A percentile compares a stretch with the other conserved stretches of the same genome.
Conservation (phyloP, 345 rosid species). For the Pseudoturritis turrita region DNA sequence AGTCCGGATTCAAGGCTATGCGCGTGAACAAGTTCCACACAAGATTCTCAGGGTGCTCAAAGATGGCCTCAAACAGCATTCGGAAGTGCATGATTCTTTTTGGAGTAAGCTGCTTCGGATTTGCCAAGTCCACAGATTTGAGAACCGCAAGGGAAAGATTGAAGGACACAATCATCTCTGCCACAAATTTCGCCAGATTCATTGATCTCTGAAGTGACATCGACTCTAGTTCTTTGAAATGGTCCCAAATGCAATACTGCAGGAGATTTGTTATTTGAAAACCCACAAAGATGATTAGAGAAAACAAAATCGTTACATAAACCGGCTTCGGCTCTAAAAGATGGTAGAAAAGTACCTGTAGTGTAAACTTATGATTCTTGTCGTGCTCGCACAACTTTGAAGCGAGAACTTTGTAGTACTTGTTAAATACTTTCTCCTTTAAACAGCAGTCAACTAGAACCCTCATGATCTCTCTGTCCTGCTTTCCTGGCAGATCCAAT, state of each 20-base stretch:
- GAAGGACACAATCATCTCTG: conserved; percentile 73
- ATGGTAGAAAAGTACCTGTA: conserved; percentile 50
- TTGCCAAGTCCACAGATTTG: conserved; percentile 57
- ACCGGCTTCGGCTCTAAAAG: not conserved
- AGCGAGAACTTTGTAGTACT: conserved; percentile 73
- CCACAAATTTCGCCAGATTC: conserved; percentile 82
- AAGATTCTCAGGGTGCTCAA: conserved; percentile 56
- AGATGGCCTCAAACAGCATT: conserved; percentile 70
- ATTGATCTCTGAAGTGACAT: conserved; percentile 70
- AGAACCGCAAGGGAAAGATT: conserved; percentile 68
- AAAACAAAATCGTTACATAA: not conserved
- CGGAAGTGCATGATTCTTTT: conserved; percentile 78
- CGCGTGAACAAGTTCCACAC: conserved; percentile 81
- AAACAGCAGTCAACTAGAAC: conserved; percentile 87
- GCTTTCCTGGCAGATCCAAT: conserved; percentile 78
- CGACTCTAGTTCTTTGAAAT: conserved; percentile 73
- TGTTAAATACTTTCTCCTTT: conserved; percentile 84
- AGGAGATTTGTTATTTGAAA: not conserved
- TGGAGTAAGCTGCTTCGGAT: conserved; percentile 49
- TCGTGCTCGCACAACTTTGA: conserved; percentile 80
- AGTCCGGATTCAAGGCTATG: conserved; percentile 57
- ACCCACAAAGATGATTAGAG: not conserved
- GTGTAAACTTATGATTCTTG: conserved; percentile 81
- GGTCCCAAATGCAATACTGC: conserved; percentile 92
- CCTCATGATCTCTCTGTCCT: conserved; percentile 92